Conservation (phyloP, 2,329 filamentous ascomycete species). For the Fusarium fracticaudum region DNA sequence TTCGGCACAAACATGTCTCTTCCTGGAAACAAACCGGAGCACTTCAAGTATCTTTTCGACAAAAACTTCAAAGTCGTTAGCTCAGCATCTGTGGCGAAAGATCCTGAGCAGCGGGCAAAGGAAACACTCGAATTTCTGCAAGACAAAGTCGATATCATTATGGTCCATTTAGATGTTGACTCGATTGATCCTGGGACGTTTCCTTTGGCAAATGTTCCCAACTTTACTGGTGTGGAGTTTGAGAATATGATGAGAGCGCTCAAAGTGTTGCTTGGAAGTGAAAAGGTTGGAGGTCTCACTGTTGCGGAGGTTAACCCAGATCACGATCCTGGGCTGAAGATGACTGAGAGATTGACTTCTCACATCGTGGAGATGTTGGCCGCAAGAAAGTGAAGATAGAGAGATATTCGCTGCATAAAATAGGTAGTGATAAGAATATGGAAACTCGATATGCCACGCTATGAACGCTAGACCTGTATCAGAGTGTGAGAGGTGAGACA, state of each 20-base stretch:
- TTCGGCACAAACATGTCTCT: conserved; percentile 36
- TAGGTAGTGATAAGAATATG: background rate
- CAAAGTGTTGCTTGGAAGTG: conserved; percentile 1
- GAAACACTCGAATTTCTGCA: conserved; percentile 27
- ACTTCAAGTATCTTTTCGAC: conserved; percentile 36
- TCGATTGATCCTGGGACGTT: conserved; percentile 32
- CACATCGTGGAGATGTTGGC: conserved; percentile 10
- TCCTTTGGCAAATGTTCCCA: conserved; percentile 31
- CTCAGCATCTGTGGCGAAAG: conserved; percentile 16
- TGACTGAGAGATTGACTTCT: conserved; percentile 19
- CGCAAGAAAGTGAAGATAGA: background rate
- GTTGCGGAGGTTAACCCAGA: conserved; percentile 38
- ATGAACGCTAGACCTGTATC: background rate
- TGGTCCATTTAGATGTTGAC: conserved; percentile 38
- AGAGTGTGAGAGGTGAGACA: background rate
- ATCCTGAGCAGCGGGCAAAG: conserved; percentile 16
- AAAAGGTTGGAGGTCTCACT: conserved; percentile 19
- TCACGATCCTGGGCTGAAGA: conserved; percentile 26
- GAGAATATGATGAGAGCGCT: conserved; percentile 34
- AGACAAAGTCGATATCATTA: conserved; percentile 25
- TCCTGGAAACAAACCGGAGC: conserved; percentile 31
- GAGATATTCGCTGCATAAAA: background rate
- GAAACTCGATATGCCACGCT: background rate
- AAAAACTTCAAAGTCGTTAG: conserved; percentile 34
- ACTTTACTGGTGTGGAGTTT: conserved; percentile 35